A percentile compares a stretch with the other conserved stretches of the same genome.
Evolutionary conservation across 164 flowering plant species (phyloP).

Genomic region (Cinnamomum chago): DNA sequence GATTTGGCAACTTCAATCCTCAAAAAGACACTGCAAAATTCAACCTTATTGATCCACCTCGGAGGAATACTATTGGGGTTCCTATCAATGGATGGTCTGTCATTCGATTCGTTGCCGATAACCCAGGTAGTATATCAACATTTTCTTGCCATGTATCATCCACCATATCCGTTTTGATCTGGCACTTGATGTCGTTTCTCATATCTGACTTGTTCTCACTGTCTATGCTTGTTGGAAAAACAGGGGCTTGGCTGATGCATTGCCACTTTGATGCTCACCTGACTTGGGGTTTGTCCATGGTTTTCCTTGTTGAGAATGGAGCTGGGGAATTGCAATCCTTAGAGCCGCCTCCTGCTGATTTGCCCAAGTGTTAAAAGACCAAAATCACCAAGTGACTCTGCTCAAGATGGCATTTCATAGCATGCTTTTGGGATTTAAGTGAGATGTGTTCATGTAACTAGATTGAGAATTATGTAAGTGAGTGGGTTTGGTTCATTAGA

Average conservation of each 20-base stretch:
- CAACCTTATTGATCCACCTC: slow-evolving; percentile 74
- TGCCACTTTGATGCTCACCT: slow-evolving; percentile 82
- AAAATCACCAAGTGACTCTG: too few relatives aligned
- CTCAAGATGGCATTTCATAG: too few relatives aligned
- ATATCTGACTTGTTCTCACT: too few relatives aligned
- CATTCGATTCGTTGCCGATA: slow-evolving; percentile 80
- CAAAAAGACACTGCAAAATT: slow-evolving; percentile 53
- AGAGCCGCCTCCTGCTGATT: slow-evolving; percentile 66
- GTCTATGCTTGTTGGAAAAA: not conserved
- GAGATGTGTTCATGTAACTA: too few relatives aligned
- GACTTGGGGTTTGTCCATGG: slow-evolving; percentile 78
- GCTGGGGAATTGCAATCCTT: slow-evolving; percentile 41
- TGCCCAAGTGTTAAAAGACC: slow-evolving; percentile 19
- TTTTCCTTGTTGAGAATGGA: slow-evolving; percentile 71
- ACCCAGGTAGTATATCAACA: slow-evolving; percentile 52
- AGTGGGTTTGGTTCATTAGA: too few relatives aligned
- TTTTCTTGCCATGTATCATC: too few relatives aligned
- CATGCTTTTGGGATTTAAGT: too few relatives aligned
- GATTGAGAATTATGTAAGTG: too few relatives aligned
- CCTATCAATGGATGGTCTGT: slow-evolving; percentile 82
- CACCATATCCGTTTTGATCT: too few relatives aligned
- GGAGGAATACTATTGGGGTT: slow-evolving; percentile 69
- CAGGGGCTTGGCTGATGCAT: slow-evolving; percentile 41
- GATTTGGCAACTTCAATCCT: slow-evolving; percentile 74
- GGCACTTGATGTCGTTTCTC: too few relatives aligned